phyloP scores from a whole-genome alignment of 2,329 filamentous ascomycete species.

The Fusarium sp. region DNA sequence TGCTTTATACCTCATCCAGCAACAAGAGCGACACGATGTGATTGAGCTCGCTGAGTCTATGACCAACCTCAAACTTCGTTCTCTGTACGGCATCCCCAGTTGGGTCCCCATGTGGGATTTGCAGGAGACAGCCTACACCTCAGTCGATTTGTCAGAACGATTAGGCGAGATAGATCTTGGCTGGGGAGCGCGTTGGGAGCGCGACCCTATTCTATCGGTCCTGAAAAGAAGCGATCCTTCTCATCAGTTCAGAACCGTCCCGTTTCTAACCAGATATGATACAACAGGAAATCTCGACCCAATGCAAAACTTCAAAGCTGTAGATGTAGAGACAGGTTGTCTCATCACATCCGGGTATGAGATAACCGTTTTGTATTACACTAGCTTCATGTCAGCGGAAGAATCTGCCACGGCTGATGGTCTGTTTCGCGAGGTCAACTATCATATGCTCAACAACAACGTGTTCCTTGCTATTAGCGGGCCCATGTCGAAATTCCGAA shows the following conservation, averaged over 20 bases:
- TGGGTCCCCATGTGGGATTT: constrained; percentile 33
- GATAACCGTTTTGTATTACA: background rate
- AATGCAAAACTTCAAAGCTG: background rate
- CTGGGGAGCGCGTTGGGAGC: background rate
- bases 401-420: background rate
- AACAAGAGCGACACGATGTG: background rate
- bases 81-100: constrained; percentile 21
- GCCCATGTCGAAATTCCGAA: background rate
- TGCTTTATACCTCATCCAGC: constrained; percentile 20
- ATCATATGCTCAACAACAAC: background rate
- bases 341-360: constrained; percentile 21
- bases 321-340: constrained; percentile 13
- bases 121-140: constrained; percentile 1
- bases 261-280: background rate
- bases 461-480: constrained; percentile 10
- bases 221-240: background rate
- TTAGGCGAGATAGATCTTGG: background rate
- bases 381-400: constrained; percentile 1
- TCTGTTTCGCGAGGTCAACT: background rate
- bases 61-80: background rate
- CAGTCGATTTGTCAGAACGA: constrained; percentile 1
- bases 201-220: background rate
- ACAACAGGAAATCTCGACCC: background rate
- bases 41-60: constrained; percentile 14
- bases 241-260: background rate